Base-by-base conservation (phyloP, 441 rosid genomes). In the Melianthus villosus region DNA sequence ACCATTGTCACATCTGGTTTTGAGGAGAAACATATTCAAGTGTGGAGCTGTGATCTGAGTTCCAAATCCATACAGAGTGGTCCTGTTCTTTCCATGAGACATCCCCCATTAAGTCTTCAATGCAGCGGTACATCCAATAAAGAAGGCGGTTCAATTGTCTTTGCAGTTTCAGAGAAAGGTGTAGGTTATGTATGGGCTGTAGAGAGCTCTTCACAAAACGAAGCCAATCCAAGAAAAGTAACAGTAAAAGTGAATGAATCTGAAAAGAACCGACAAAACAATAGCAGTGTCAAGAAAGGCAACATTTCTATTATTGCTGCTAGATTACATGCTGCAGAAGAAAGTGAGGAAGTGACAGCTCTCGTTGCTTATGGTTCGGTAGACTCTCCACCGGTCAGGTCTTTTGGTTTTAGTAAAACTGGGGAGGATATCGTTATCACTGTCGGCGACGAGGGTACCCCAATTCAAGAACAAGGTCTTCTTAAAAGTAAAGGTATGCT, bases 161-260 rank as follows among this genome's bases (percentile, higher is more conserved):
- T 68, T 29, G 64, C 78, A 40, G 39, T 64, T 56, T 59, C 60
- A 1, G 57, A 53, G 40, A 50, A 62, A 40, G 67, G 71, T 41
- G 48, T 22, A 6, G 64, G 56, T 8, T 62, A 69, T 26, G 10
- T 47, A 3, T 64, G 74, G 68, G 37, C 54, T 25, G 39, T 67
- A 44, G 56, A 61, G 16, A 12, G 40, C 18, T 22, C 18, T 14
- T 56, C 53, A 12, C 43, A 50, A 26, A 59, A 51, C 30, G 55
- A 69, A 27, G 51, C 41, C 25, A 43, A 45, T 49, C 65, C 66
- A 8, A 46, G 51, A 36, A 60, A 63, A 38, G 62, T 71, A 28
- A 49, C 63, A 16, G 65, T 63, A 31, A 57, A 59, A 44, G 26
- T 39, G 34, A 17, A 34, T n/a, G 43, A 45, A 20, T 40, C 37